These are phyloP conservation scores for Botrytis medusae DNA, from an alignment of 2,329 filamentous ascomycete species.

Conservation along the genomic window DNA sequence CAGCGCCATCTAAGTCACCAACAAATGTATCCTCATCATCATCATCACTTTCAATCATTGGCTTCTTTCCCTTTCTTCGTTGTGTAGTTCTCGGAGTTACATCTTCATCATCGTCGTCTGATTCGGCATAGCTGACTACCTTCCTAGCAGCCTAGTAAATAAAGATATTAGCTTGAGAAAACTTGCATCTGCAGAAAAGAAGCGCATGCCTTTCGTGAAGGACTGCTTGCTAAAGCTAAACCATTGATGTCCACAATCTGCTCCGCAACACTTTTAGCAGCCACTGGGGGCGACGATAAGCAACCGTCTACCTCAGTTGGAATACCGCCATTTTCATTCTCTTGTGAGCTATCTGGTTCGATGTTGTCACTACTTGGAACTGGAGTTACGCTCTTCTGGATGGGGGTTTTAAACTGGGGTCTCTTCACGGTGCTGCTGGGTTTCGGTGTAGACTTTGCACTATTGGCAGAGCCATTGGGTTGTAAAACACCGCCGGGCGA, in stretches of 20 bases:
- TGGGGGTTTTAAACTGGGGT: conserved; percentile 40
- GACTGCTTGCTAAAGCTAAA: conserved; percentile 60
- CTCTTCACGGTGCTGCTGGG: conserved; percentile 45
- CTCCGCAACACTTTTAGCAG: conserved; percentile 45
- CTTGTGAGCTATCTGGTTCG: conserved; percentile 66
- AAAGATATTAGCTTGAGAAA: background rate
- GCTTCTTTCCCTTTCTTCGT: conserved; percentile 51
- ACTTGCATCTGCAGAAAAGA: background rate
- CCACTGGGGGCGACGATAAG: conserved; percentile 45
- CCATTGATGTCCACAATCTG: conserved; percentile 47
- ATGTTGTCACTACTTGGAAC: conserved; percentile 77
- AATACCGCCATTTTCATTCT: conserved; percentile 52
- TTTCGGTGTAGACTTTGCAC: conserved; percentile 40
- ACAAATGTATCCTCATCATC: conserved; percentile 68
- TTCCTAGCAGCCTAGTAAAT: conserved; percentile 54
- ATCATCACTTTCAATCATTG: conserved; percentile 63
- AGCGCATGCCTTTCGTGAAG: conserved; percentile 69
- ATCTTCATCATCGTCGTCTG: conserved; percentile 77
- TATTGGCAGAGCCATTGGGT: conserved; percentile 41
- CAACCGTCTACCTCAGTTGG: conserved; percentile 52
- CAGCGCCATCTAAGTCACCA: conserved; percentile 57
- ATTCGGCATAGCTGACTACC: conserved; percentile 79
- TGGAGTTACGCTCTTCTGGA: conserved; percentile 58
- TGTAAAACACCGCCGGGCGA: conserved; percentile 34
- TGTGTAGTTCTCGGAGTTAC: conserved; percentile 47